phyloP scores from a whole-genome alignment of 2,329 filamentous ascomycete species.

The Penicillium thymicola region DNA sequence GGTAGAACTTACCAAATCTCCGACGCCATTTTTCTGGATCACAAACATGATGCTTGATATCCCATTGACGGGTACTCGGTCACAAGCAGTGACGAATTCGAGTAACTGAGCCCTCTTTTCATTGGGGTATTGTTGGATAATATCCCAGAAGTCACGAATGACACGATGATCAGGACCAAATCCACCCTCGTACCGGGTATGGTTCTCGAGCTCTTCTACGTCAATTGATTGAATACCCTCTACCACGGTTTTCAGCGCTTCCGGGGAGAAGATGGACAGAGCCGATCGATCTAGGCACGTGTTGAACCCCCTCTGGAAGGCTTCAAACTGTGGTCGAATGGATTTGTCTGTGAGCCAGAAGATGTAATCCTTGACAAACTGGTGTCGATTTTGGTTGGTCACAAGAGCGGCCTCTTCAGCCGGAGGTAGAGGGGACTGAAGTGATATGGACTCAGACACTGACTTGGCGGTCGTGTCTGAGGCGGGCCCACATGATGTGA shows the following conservation, averaged over 20 bases:
- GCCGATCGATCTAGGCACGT: slow-evolving; percentile 69
- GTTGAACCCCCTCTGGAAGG: slow-evolving; percentile 78
- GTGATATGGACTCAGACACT: slow-evolving; percentile 20
- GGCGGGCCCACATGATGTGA: slow-evolving; percentile 1
- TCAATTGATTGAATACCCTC: slow-evolving; percentile 83
- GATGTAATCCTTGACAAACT: slow-evolving; percentile 82
- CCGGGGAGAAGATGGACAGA: slow-evolving; percentile 67
- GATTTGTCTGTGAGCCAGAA: slow-evolving; percentile 77
- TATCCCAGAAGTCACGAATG: slow-evolving; percentile 78
- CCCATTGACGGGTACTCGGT: slow-evolving; percentile 84
- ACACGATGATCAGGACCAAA: slow-evolving; percentile 68
- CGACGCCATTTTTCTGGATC: slow-evolving; percentile 72
- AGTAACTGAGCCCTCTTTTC: slow-evolving; percentile 72
- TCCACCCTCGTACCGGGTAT: slow-evolving; percentile 73
- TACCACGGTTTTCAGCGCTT: slow-evolving; percentile 70
- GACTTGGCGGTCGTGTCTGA: slow-evolving; percentile 23
- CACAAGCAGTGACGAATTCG: slow-evolving; percentile 92
- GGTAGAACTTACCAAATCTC: slow-evolving; percentile 44
- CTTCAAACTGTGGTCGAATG: slow-evolving; percentile 70
- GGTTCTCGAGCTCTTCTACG: slow-evolving; percentile 65
- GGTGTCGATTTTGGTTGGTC: slow-evolving; percentile 71
- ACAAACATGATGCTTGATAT: slow-evolving; percentile 78
- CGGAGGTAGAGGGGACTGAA: slow-evolving; percentile 30
- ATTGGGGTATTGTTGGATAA: slow-evolving; percentile 64
- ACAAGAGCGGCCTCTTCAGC: slow-evolving; percentile 65